These are phyloP conservation scores for Aspergillus coremiiformis DNA, from an alignment of 495 filamentous ascomycete species.

Conservation along the genomic window DNA sequence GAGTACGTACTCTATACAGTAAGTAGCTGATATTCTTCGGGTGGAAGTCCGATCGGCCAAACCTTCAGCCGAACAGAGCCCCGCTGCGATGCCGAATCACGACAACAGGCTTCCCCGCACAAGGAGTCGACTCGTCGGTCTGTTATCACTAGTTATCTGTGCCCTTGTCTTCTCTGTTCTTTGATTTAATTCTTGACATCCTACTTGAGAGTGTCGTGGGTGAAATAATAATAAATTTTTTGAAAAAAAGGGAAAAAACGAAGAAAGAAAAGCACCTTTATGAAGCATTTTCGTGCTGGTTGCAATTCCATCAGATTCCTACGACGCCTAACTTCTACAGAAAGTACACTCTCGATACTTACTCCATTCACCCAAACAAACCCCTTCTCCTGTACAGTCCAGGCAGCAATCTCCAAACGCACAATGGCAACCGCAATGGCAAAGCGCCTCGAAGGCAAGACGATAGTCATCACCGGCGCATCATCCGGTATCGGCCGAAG, in stretches of 20 bases:
- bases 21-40: not conserved
- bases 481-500: conserved; percentile 86
- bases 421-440: conserved; percentile 72
- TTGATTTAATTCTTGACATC: not conserved
- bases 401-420: conserved; percentile 26
- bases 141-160: not conserved
- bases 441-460: conserved; percentile 90
- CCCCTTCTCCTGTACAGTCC: conserved; percentile 15
- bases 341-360: conserved; percentile 11
- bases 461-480: conserved; percentile 85
- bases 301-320: conserved; percentile 25
- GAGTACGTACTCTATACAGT: too few species aligned
- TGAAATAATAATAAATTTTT: too few species aligned
- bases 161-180: not conserved
- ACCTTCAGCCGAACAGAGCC: conserved; percentile 14
- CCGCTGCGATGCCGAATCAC: conserved; percentile 7
- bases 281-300: conserved; percentile 26
- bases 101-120: conserved; percentile 13
- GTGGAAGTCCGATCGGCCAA: conserved; percentile 10
- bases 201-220: not conserved
- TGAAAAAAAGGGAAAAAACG: too few species aligned
- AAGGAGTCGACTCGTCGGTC: not conserved
- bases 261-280: conserved; percentile 15
- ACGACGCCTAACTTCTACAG: conserved; percentile 13
- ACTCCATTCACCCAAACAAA: conserved; percentile 14